Percentiles rank a stretch among this genome's conserved stretches.
phyloP scores from a whole-genome alignment of 495 filamentous ascomycete species.

The Pyronema domesticum region DNA sequence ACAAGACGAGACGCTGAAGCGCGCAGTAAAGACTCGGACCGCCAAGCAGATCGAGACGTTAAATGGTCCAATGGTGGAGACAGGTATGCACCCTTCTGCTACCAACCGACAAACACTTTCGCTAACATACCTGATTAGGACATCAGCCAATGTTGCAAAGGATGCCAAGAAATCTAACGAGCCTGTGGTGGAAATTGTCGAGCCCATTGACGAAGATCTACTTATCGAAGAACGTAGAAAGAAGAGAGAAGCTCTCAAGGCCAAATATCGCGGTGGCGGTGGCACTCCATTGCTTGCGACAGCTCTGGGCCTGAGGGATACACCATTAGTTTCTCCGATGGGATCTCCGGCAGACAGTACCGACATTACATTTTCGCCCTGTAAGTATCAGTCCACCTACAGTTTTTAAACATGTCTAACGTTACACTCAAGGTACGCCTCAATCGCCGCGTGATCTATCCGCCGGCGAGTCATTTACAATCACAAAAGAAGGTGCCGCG shows the following conservation, averaged over 20 bases:
- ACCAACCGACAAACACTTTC: no score
- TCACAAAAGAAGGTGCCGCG: slow-evolving; percentile 43
- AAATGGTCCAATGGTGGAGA: slow-evolving; percentile 3
- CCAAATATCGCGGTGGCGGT: slow-evolving; percentile 53
- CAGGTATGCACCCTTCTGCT: slow-evolving; percentile 1
- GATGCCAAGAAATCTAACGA: slow-evolving; percentile 1
- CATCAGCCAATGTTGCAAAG: background rate
- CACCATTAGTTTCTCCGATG: slow-evolving; percentile 25
- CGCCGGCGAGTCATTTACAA: slow-evolving; percentile 28
- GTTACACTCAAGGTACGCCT: background rate
- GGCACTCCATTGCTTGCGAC: slow-evolving; percentile 60
- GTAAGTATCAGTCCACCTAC: background rate
- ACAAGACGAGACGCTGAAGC: slow-evolving; percentile 29
- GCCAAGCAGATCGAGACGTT: slow-evolving; percentile 1
- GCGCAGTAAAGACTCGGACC: slow-evolving; percentile 28
- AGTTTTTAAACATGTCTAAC: background rate
- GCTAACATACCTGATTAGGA: background rate
- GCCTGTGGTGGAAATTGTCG: slow-evolving; percentile 21
- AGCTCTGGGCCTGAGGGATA: slow-evolving; percentile 44
- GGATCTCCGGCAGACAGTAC: slow-evolving; percentile 27
- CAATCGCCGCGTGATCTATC: background rate
- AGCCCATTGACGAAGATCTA: slow-evolving; percentile 54
- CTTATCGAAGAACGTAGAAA: slow-evolving; percentile 74
- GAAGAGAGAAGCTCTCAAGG: slow-evolving; percentile 72
- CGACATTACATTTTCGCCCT: background rate